phyloP scores from a whole-genome alignment of 1,284 basidiomycete species.

The Sporisorium reilianum region DNA sequence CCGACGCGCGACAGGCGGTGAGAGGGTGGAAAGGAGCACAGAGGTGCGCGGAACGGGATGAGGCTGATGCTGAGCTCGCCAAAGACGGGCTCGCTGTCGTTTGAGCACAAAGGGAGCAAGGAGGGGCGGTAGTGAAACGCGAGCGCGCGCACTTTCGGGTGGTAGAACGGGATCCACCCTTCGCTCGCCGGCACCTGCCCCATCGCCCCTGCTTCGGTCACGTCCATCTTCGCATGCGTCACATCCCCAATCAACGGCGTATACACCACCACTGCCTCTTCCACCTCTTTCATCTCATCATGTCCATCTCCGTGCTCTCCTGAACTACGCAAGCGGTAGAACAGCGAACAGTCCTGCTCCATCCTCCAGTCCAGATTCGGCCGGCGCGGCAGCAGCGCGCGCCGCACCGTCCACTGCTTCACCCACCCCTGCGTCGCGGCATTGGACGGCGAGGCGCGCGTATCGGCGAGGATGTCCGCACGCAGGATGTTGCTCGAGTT shows the following conservation, averaged over 20 bases:
- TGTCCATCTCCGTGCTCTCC: neutral
- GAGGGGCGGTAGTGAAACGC: slow-evolving; percentile 55
- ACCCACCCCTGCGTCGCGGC: slow-evolving; percentile 7
- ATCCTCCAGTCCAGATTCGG: slow-evolving; percentile 48
- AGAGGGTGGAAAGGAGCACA: slow-evolving; percentile 43
- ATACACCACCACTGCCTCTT: slow-evolving; percentile 44
- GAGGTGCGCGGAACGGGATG: slow-evolving; percentile 64
- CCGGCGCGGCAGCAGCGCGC: slow-evolving; percentile 44
- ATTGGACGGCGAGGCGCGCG: neutral
- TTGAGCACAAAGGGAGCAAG: no score
- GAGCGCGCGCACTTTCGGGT: slow-evolving; percentile 62
- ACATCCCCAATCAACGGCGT: slow-evolving; percentile 31
- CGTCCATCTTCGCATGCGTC: slow-evolving; percentile 26
- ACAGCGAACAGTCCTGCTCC: slow-evolving; percentile 49
- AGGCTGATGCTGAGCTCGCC: slow-evolving; percentile 73
- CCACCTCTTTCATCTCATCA: slow-evolving; percentile 13
- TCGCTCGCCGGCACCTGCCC: slow-evolving; percentile 15
- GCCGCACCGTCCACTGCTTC: slow-evolving; percentile 33
- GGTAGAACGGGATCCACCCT: slow-evolving; percentile 63
- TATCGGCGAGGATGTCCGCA: slow-evolving; percentile 55
- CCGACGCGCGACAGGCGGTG: slow-evolving; percentile 82
- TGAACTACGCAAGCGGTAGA: slow-evolving; percentile 17
- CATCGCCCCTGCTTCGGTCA: neutral
- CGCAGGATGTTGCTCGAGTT: slow-evolving; percentile 62
- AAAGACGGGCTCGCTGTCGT: slow-evolving; percentile 5